A percentile compares a stretch with the other conserved stretches of the same genome.
Evolutionary conservation across 129 eudicot species (phyloP).

Genomic region (Centrapalus pauciflorus): DNA sequence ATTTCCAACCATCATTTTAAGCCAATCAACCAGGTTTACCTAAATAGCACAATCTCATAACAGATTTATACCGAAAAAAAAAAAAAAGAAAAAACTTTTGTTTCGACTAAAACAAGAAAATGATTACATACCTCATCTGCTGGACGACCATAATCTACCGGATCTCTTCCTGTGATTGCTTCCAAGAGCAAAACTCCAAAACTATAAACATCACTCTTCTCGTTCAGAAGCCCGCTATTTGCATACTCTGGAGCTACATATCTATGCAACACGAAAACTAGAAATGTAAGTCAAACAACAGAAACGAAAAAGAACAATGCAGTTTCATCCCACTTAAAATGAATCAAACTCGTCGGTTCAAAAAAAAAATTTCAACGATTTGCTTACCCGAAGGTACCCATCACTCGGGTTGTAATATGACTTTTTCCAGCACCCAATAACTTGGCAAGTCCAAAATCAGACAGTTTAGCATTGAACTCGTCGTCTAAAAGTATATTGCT

Average conservation of each 20-base stretch:
- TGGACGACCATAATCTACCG: conserved; percentile 83
- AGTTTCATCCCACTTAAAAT: too few relatives aligned
- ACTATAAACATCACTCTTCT: conserved; percentile 85
- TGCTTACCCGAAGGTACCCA: conserved; percentile 84
- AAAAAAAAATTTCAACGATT: background rate
- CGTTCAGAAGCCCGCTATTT: conserved; percentile 77
- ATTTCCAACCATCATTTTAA: conserved; percentile 78
- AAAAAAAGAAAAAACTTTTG: background rate
- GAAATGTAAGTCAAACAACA: background rate
- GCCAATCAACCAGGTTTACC: conserved; percentile 88
- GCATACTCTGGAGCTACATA: conserved; percentile 95
- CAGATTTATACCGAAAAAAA: background rate
- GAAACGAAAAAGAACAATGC: background rate
- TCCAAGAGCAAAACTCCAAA: conserved; percentile 77
- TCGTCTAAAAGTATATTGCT: conserved; percentile 79
- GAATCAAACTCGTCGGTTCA: too few relatives aligned
- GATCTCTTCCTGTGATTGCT: conserved; percentile 87
- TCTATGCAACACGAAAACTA: conserved; percentile 28
- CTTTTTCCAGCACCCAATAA: conserved; percentile 84
- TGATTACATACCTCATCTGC: conserved; percentile 54
- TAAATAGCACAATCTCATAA: too few relatives aligned
- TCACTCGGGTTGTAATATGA: conserved; percentile 80
- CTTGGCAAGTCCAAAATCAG: conserved; percentile 89
- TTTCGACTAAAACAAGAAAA: background rate
- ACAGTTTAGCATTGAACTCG: conserved; percentile 71